Percentiles rank a stretch among this genome's conserved stretches.
Evolutionary conservation across 2,329 filamentous ascomycete species (phyloP).

Genomic region (Zasmidium angulare): DNA sequence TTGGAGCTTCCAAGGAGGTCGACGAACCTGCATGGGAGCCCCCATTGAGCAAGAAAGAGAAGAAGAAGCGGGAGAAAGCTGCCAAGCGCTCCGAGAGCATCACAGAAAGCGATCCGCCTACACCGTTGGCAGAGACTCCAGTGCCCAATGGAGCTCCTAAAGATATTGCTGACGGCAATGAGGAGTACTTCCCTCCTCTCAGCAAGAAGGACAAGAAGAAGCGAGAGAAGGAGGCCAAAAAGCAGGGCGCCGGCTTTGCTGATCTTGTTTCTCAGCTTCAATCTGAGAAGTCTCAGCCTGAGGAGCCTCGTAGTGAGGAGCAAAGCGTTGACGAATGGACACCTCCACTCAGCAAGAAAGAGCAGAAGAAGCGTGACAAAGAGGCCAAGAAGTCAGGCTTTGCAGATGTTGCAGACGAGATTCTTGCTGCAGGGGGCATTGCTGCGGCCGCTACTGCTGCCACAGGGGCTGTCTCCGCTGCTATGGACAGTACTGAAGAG

Average conservation of each 20-base stretch:
- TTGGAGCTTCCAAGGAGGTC: slow-evolving; percentile 9
- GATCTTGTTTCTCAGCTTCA: slow-evolving; percentile 3
- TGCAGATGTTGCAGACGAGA: slow-evolving; percentile 30
- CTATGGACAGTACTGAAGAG: slow-evolving; percentile 24
- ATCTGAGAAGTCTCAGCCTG: slow-evolving; percentile 2
- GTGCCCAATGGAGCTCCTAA: neutral
- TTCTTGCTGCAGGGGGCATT: slow-evolving; percentile 29
- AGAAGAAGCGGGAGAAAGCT: slow-evolving; percentile 48
- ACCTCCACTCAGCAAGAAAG: slow-evolving; percentile 35
- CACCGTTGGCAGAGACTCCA: slow-evolving; percentile 8
- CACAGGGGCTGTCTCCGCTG: neutral
- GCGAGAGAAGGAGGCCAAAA: slow-evolving; percentile 37
- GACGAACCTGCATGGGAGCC: slow-evolving; percentile 33
- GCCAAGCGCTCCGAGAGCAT: slow-evolving; percentile 28
- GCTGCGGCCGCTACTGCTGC: slow-evolving; percentile 25
- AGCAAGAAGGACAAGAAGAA: slow-evolving; percentile 55
- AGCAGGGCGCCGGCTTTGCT: slow-evolving; percentile 20
- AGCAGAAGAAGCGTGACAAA: slow-evolving; percentile 45
- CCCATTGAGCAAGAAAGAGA: slow-evolving; percentile 37
- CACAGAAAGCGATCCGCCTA: slow-evolving; percentile 16
- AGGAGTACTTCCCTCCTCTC: slow-evolving; percentile 31
- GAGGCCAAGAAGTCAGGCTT: slow-evolving; percentile 35
- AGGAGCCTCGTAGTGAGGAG: slow-evolving; percentile 13
- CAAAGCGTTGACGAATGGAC: slow-evolving; percentile 25
- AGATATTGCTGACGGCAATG: neutral